These are phyloP conservation scores for Rubroshorea leprosula DNA, from an alignment of 345 rosid species.

Conservation along the genomic window DNA sequence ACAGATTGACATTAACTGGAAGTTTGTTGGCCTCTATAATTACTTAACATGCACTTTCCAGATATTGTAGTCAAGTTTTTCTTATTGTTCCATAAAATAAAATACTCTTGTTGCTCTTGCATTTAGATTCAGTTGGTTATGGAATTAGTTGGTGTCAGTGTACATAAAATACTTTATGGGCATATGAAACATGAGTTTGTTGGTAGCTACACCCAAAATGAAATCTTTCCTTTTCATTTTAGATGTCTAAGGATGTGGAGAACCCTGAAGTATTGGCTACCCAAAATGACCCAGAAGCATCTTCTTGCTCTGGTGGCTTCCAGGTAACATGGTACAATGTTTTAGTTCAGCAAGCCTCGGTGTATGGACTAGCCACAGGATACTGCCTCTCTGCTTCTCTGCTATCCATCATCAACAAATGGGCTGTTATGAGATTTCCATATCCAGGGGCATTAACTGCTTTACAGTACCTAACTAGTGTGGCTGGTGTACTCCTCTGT, in stretches of 20 bases:
- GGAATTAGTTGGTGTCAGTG: no score
- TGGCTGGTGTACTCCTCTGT: conserved; percentile 65
- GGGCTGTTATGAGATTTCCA: conserved; percentile 97
- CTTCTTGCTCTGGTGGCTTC: conserved; percentile 8
- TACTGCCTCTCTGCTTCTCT: conserved; percentile 93
- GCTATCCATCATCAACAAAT: conserved; percentile 93
- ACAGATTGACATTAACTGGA: background rate
- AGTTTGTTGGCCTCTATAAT: background rate
- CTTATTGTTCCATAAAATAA: background rate
- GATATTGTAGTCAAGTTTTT: background rate
- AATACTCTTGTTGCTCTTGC: background rate
- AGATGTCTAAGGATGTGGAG: conserved; percentile 52
- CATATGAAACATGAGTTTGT: background rate
- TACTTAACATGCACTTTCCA: background rate
- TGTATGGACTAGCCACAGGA: conserved; percentile 83
- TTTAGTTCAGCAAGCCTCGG: conserved; percentile 48
- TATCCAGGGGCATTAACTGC: conserved; percentile 96
- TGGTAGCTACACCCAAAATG: background rate
- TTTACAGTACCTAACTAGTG: conserved; percentile 83
- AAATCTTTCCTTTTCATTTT: background rate
- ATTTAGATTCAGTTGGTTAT: no score
- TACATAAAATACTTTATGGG: background rate
- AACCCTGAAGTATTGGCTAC: conserved; percentile 25
- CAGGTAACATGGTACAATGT: conserved; percentile 36
- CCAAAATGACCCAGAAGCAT: conserved; percentile 18